These are phyloP conservation scores for Aspergillus jensenii DNA, from an alignment of 2,329 filamentous ascomycete species.

Conservation along the genomic window DNA sequence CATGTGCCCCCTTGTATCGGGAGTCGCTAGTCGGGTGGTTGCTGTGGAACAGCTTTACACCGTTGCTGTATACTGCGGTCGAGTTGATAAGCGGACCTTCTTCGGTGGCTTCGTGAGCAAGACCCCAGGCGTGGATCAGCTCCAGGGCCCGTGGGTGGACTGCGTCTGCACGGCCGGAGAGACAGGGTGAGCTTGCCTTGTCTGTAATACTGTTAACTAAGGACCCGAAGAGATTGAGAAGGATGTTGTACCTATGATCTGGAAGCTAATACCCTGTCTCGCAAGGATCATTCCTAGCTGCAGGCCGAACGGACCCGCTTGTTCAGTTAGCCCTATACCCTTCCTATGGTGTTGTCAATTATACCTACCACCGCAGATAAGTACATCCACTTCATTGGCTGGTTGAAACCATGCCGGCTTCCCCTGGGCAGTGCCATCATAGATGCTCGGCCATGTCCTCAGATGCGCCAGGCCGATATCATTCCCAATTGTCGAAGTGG, in stretches of 20 bases:
- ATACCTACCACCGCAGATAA: slow-evolving; percentile 7
- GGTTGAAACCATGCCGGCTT: slow-evolving; percentile 1
- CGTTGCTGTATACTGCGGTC: background rate
- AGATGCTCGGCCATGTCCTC: slow-evolving; percentile 2
- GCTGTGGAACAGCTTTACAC: background rate
- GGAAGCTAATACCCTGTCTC: slow-evolving; percentile 1
- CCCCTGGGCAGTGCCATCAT: background rate
- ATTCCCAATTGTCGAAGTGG: background rate
- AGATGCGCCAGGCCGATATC: background rate
- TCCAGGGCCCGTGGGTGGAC: background rate
- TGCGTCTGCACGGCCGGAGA: background rate
- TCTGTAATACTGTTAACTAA: background rate
- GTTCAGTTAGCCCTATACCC: background rate
- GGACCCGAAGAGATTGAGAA: background rate
- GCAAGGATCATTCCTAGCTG: background rate
- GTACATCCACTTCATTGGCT: background rate
- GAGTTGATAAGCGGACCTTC: slow-evolving; percentile 5
- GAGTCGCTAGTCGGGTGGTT: background rate
- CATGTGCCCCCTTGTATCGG: slow-evolving; percentile 26
- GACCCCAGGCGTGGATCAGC: slow-evolving; percentile 2
- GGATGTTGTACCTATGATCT: background rate
- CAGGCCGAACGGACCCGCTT: slow-evolving; percentile 4
- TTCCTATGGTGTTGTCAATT: too few species aligned
- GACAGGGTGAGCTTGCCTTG: background rate
- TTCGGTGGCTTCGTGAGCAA: slow-evolving; percentile 1